A percentile compares a stretch with the other conserved stretches of the same genome.
phyloP scores from a whole-genome alignment of 495 filamentous ascomycete genomes.

The Tuber calosporum region DNA sequence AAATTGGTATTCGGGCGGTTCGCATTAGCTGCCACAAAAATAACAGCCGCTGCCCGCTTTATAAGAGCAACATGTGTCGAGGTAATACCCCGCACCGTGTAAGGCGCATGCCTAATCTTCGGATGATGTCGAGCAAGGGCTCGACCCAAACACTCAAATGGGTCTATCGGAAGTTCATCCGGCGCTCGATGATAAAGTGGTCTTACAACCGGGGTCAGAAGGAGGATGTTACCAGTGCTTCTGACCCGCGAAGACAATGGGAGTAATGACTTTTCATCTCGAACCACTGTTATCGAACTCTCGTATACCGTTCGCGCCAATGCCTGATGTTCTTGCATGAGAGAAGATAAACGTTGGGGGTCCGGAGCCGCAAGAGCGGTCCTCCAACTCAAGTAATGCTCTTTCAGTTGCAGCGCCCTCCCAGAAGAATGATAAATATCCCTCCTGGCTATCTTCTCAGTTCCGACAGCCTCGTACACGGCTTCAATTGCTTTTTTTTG shows the following conservation, averaged over 20 bases:
- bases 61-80: slow-evolving; percentile 56
- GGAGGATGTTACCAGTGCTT: slow-evolving; percentile 49
- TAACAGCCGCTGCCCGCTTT: slow-evolving; percentile 49
- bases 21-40: slow-evolving; percentile 48
- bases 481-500: slow-evolving; percentile 38
- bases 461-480: slow-evolving; percentile 38
- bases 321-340: slow-evolving; percentile 40
- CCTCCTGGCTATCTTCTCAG: slow-evolving; percentile 24
- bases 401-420: slow-evolving; percentile 35
- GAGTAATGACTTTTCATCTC: slow-evolving; percentile 40
- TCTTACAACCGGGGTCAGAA: slow-evolving; percentile 55
- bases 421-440: slow-evolving; percentile 38
- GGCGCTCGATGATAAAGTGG: slow-evolving; percentile 44
- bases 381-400: slow-evolving; percentile 41
- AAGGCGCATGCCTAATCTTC: slow-evolving; percentile 56
- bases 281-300: slow-evolving; percentile 40
- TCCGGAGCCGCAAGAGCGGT: slow-evolving; percentile 38
- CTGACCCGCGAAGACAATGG: slow-evolving; percentile 36
- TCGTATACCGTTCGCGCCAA: slow-evolving; percentile 40
- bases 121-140: slow-evolving; percentile 51
- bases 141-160: slow-evolving; percentile 55
- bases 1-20: slow-evolving; percentile 30
- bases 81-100: slow-evolving; percentile 54
- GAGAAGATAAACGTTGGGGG: slow-evolving; percentile 27
- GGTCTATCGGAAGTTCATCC: slow-evolving; percentile 45